Conservation (phyloP, 805 yeast genomes). For the Yarrowia sp. region DNA sequence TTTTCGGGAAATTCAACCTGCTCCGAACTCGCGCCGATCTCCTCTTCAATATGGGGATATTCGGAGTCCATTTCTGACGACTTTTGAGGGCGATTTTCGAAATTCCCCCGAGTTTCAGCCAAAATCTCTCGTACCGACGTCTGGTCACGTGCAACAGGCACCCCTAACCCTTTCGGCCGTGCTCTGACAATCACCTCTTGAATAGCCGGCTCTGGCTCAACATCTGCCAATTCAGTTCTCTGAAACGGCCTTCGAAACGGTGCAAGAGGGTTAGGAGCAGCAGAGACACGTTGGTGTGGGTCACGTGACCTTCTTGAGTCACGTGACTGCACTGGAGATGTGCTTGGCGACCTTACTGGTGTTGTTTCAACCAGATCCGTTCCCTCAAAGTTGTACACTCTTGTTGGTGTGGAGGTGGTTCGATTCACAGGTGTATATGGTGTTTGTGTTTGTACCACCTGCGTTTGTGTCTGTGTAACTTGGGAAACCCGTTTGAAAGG, state of each 20-base stretch:
- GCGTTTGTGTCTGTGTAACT: not conserved
- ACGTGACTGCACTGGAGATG: not conserved
- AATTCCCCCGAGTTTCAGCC: too few relatives aligned
- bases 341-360: not conserved
- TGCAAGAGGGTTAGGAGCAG: slow-evolving; percentile 2
- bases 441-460: too few relatives aligned
- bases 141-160: too few relatives aligned
- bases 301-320: not conserved
- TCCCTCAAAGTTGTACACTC: not conserved
- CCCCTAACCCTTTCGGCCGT: not conserved
- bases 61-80: too few relatives aligned
- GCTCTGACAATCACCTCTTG: not conserved
- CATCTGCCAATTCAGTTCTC: not conserved
- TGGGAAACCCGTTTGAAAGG: not conserved
- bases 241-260: not conserved
- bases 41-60: too few relatives aligned
- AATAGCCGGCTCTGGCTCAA: not conserved
- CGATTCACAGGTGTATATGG: too few relatives aligned
- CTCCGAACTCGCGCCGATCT: too few relatives aligned
- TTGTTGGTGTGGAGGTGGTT: not conserved
- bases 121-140: too few relatives aligned
- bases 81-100: too few relatives aligned
- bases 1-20: too few relatives aligned
- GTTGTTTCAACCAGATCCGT: not conserved
- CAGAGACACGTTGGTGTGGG: not conserved